phyloP scores from a whole-genome alignment of 2,329 filamentous ascomycete species.

The Colletotrichum cordylinicola region DNA sequence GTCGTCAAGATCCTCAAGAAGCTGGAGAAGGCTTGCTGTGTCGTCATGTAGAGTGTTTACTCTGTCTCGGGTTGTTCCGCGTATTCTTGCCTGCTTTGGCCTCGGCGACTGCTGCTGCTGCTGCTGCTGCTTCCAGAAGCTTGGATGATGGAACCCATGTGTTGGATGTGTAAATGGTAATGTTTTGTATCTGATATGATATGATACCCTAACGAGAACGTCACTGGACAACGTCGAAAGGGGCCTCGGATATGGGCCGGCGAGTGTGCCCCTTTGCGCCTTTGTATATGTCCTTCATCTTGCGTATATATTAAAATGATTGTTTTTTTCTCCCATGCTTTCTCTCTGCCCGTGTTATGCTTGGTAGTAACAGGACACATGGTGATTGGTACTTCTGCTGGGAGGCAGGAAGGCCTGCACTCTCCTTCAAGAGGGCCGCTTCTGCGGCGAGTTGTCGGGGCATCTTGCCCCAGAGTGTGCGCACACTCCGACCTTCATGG shows the following conservation, averaged over 20 bases:
- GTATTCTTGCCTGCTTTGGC: background rate
- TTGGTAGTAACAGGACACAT: background rate
- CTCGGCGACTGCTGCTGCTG: background rate
- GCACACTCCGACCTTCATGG: background rate
- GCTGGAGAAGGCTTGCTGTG: constrained; percentile 73
- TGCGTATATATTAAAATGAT: background rate
- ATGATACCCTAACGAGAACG: background rate
- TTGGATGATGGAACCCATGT: background rate
- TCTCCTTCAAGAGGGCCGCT: background rate
- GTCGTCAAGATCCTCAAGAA: constrained; percentile 68
- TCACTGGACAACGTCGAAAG: background rate
- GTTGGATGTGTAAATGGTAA: background rate
- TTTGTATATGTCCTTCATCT: background rate
- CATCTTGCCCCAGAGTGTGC: background rate
- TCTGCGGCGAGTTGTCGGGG: background rate
- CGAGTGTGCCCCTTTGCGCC: background rate
- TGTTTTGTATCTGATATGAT: background rate
- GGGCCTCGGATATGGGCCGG: background rate
- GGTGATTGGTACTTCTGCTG: background rate
- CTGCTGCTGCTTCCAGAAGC: background rate
- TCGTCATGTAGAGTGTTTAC: constrained; percentile 67
- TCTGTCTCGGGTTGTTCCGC: background rate
- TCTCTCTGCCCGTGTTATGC: background rate
- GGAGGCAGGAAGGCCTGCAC: background rate
- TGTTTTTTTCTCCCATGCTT: background rate